Percentiles rank a stretch among this genome's conserved stretches.
phyloP scores from a whole-genome alignment of 2,329 filamentous ascomycete genomes.

The Monascus ruber region DNA sequence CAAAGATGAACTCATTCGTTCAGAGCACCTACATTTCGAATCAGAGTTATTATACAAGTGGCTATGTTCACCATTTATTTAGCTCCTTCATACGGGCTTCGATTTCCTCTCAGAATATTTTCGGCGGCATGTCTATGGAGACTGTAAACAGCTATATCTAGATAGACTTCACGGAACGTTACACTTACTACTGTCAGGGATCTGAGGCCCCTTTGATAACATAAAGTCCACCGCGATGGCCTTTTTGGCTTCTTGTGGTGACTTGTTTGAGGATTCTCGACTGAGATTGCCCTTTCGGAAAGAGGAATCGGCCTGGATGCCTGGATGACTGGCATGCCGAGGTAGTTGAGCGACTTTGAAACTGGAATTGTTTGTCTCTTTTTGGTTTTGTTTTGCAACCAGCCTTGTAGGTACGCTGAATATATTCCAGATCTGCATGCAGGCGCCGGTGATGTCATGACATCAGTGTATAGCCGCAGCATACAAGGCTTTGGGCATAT shows the following conservation, averaged over 20 bases:
- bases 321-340: constrained; percentile 18
- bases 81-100: constrained; percentile 52
- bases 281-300: constrained; percentile 8
- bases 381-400: no score
- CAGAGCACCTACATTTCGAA: neutral
- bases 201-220: constrained; percentile 34
- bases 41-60: neutral
- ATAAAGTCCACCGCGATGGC: constrained; percentile 22
- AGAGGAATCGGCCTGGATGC: constrained; percentile 15
- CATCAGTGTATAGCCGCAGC: no score
- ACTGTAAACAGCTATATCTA: constrained; percentile 1
- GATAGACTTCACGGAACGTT: neutral
- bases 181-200: constrained; percentile 28
- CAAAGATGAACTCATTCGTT: no score
- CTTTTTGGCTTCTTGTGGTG: constrained; percentile 24
- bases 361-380: no score
- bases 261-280: constrained; percentile 21
- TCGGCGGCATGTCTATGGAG: constrained; percentile 28
- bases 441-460: no score
- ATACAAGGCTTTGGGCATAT: no score
- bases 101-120: constrained; percentile 53
- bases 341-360: no score
- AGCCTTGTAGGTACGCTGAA: no score
- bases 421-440: no score
- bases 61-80: constrained; percentile 40